These are phyloP conservation scores for Pharus latifolius DNA, from an alignment of 176 grass and related monocot species.

Conservation along the genomic window DNA sequence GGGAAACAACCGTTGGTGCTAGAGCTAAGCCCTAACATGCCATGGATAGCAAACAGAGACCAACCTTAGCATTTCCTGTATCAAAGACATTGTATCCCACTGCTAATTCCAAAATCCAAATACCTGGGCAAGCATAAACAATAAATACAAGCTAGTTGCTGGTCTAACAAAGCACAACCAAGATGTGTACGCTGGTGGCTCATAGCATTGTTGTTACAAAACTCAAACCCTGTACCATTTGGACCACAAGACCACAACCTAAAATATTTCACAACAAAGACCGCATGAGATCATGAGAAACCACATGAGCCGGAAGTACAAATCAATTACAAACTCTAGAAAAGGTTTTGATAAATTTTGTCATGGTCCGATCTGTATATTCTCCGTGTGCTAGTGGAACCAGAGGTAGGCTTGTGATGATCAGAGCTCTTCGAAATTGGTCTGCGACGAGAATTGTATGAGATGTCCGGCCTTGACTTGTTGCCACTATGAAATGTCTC, in stretches of 20 bases:
- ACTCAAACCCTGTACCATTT: neutral
- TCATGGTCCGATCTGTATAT: constrained; percentile 45
- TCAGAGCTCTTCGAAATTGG: constrained; percentile 65
- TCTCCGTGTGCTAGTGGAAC: constrained; percentile 26
- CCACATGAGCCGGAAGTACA: neutral
- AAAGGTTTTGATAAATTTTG: constrained; percentile 42
- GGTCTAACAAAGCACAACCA: constrained; percentile 10
- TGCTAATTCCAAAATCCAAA: neutral
- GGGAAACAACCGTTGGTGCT: too few species aligned
- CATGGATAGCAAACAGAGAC: neutral
- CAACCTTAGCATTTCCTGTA: neutral
- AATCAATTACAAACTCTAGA: constrained; percentile 11
- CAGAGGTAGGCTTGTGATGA: constrained; percentile 33
- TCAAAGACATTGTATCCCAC: neutral
- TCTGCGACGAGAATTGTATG: constrained; percentile 21
- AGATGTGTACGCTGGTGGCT: neutral
- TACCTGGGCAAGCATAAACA: neutral
- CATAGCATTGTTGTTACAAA: constrained; percentile 9
- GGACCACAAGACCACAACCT: neutral
- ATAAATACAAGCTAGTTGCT: neutral
- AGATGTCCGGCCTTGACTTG: constrained; percentile 1
- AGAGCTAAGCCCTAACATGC: too few species aligned
- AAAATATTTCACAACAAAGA: constrained; percentile 20
- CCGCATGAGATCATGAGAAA: too few species aligned
- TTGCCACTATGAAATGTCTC: neutral